phyloP scores from a whole-genome alignment of 495 filamentous ascomycete genomes.

The Amorphotheca resinae region DNA sequence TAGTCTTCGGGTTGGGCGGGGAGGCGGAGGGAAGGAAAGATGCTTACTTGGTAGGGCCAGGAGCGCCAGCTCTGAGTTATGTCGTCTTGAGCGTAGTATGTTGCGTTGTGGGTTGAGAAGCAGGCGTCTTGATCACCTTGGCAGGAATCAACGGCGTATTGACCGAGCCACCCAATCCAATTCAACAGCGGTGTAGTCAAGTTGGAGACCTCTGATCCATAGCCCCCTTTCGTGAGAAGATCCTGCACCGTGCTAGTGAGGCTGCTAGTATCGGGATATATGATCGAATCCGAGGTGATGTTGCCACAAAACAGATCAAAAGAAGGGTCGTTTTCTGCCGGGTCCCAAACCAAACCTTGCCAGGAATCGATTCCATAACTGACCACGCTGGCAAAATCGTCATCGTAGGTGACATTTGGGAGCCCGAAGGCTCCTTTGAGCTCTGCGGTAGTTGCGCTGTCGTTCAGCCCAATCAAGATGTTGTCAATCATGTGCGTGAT shows the following conservation, averaged over 20 bases:
- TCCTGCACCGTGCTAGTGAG: conserved; percentile 30
- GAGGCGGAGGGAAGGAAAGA: conserved; percentile 5
- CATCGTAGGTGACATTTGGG: conserved; percentile 39
- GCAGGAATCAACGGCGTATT: conserved; percentile 27
- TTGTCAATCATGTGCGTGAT: conserved; percentile 50
- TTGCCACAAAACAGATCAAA: conserved; percentile 50
- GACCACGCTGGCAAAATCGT: conserved; percentile 49
- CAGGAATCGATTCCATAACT: conserved; percentile 38
- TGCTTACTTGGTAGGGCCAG: conserved; percentile 44
- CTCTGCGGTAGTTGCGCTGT: conserved; percentile 29
- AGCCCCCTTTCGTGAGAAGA: conserved; percentile 43
- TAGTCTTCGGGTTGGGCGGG: too few species aligned
- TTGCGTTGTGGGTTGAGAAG: conserved; percentile 37
- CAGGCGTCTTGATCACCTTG: conserved; percentile 37
- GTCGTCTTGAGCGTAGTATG: conserved; percentile 38
- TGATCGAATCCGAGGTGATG: conserved; percentile 33
- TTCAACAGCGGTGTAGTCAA: conserved; percentile 50
- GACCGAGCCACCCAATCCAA: conserved; percentile 48
- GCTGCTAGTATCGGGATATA: conserved; percentile 33
- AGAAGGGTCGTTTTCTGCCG: conserved; percentile 34
- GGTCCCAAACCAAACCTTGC: conserved; percentile 62
- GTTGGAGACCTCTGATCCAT: conserved; percentile 30
- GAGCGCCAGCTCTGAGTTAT: conserved; percentile 36
- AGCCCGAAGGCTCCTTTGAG: conserved; percentile 52
- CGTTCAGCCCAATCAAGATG: conserved; percentile 43